Evolutionary conservation across 2,329 filamentous ascomycete genomes (phyloP), one percentile per base, ranked within the genome.

Genomic region (Corinectria fuckeliana): DNA sequence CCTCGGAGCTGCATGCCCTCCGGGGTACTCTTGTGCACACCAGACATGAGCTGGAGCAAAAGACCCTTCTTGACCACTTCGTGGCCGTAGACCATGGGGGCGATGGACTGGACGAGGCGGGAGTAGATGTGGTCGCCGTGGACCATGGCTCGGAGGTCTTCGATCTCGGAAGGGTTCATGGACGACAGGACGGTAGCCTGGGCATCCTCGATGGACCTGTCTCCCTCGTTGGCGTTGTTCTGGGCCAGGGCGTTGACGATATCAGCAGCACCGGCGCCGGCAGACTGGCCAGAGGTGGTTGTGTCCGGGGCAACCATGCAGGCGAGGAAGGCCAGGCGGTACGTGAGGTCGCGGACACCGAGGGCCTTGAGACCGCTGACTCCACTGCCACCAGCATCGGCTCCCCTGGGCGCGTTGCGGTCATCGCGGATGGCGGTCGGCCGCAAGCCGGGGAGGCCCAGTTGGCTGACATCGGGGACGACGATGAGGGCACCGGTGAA

Each of bases 21-120:
- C 0, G 92, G 85, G 0, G 95, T 99, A 20, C 86, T 86, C 76
- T 99, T 99, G 77, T 88, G 88, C 2, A 99, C 92, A 81, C 95
- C 95, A n/a, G 93, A 92, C 85, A 99, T 92, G 45, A 99, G 83
- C 76, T 99, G 95, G 39, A 99, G 83, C 7, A 99, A 85, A 21
- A 99, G 82, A 26, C 95, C 95, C 77, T 99, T 99, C 80, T 99
- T 99, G 72, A 99, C 94, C 57, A 97, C 92, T 62, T 95, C 92
- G 74, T 99, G 95, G 13, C 95, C 95, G 71, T 97, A 99, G 3
- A 99, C 93, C 84, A 94, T 99, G 1, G 95, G 95, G 1, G 95
- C 95, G 45, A 99, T 88, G 0, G 93, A 97, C 70, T 96, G 91
- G 32, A 99, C 93, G 9, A 99, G 82, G 23, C 93, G 88, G 69